A percentile compares a stretch with the other conserved stretches of the same genome.
phyloP scores from a whole-genome alignment of 768 basidiomycete species.

The Leucocoprinus birnbaumii region DNA sequence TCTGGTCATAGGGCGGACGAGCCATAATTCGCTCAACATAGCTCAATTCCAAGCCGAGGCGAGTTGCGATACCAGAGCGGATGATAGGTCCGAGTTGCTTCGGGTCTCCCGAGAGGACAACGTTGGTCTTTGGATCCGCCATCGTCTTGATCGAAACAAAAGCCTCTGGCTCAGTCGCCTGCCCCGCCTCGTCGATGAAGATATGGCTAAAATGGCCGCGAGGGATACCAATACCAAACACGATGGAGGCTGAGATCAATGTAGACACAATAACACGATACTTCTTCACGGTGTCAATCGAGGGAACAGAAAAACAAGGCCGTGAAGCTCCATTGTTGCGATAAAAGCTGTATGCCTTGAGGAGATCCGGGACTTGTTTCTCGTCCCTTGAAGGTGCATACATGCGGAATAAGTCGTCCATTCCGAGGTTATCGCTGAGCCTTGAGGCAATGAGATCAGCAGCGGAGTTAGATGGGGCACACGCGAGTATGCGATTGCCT shows the following conservation, averaged over 20 bases:
- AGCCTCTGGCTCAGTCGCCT: conserved; percentile 67
- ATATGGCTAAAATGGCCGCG: conserved; percentile 66
- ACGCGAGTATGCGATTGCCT: conserved; percentile 46
- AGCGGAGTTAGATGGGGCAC: conserved; percentile 65
- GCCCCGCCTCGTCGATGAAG: conserved; percentile 71
- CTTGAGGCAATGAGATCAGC: conserved; percentile 56
- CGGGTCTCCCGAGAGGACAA: conserved; percentile 67
- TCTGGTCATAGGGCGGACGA: conserved; percentile 12
- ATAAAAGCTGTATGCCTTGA: conserved; percentile 33
- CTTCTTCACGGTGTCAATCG: conserved; percentile 29
- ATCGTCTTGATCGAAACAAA: conserved; percentile 63
- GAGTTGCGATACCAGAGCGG: conserved; percentile 51
- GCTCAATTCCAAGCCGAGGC: conserved; percentile 55
- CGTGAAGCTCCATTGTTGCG: conserved; percentile 25
- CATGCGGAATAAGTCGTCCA: conserved; percentile 48
- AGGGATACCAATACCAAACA: conserved; percentile 51
- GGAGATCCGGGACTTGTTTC: conserved; percentile 39
- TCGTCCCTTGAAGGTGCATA: conserved; percentile 50
- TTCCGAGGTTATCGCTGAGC: conserved; percentile 26
- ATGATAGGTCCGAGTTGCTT: conserved; percentile 73
- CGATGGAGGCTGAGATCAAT: conserved; percentile 59
- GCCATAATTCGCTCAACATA: conserved; percentile 60
- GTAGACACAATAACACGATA: conserved; percentile 63
- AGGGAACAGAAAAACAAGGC: conserved; percentile 34
- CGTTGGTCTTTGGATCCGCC: conserved; percentile 47